Evolutionary conservation across 2,329 filamentous ascomycete species (phyloP), one percentile per base, ranked within the genome.

Genomic region (Fusarium armeniacum): DNA sequence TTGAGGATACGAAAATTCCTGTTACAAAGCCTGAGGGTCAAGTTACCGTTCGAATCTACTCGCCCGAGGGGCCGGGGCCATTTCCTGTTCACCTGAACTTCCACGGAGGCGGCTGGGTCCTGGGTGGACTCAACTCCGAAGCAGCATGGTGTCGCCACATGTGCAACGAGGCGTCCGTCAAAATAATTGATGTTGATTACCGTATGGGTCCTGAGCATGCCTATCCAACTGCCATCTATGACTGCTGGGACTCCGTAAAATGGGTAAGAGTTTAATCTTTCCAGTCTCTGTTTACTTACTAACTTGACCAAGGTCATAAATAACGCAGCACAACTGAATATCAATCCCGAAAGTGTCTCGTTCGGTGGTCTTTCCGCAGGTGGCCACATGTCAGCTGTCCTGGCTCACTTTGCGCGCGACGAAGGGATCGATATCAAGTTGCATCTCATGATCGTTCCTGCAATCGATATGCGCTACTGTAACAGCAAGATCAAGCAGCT

Each of bases 201-300:
- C 41, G 57, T 2, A 60, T 60, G 57, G 57, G 51, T 4, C 57
- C 57, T 0, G 57, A 57, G 5, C 18, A 15, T 3, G 4, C 11
- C 4, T 60, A 41, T n/a, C 51, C 51, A 41, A 57, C 57, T 3
- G 51, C 51, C 3, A 60, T 60, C 6, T 47, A 57, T 15, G 51
- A 60, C 18, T 60, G 51, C 4, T 60, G 51, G 57, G 57, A 60
- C 6, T 26, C 51, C 16, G 41, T 60, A 0, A 57, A 60, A 47
- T 60, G 57, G 57, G 57, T 57, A 22, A 16, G 4, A 0, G 6
- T n/a, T 0, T 33, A 6, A 3, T 4, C 2, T 8, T 2, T 9
- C 12, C 20, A 3, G 3, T 9, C 4, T 28, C 3, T 3, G 5
- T n/a, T 6, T 9, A 8, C 10, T 28, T 13, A 5, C 10, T 38